Conservation (phyloP, 139 green algal species). For the Picochlorum sp. region DNA sequence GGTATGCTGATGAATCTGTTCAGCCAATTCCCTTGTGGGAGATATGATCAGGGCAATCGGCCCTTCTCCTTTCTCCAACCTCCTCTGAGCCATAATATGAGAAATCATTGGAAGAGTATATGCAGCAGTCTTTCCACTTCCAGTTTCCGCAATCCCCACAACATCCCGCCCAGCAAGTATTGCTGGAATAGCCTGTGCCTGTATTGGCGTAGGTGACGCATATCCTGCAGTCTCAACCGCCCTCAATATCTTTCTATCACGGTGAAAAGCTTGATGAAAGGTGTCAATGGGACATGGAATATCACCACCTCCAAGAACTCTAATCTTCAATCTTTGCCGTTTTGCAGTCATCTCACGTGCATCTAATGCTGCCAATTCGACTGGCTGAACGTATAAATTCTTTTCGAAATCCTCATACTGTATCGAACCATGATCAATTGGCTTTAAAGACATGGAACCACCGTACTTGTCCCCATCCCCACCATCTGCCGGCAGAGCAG, state of each 20-base stretch:
- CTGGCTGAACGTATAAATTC: conserved; percentile 63
- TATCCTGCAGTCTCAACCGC: conserved; percentile 61
- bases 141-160: conserved; percentile 78
- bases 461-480: neutral
- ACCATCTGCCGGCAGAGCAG: conserved; percentile 16
- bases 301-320: conserved; percentile 44
- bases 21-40: conserved; percentile 83
- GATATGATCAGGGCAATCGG: conserved; percentile 80
- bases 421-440: conserved; percentile 52
- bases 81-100: conserved; percentile 64
- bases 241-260: conserved; percentile 52
- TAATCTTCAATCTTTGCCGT: conserved; percentile 48
- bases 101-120: conserved; percentile 81
- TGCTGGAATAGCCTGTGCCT: conserved; percentile 69
- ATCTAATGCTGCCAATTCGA: conserved; percentile 52
- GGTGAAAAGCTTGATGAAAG: conserved; percentile 66
- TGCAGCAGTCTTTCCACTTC: conserved; percentile 77
- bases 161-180: conserved; percentile 65
- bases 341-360: conserved; percentile 46
- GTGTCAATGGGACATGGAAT: conserved; percentile 49
- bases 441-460: conserved; percentile 34
- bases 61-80: conserved; percentile 65
- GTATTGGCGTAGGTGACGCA: conserved; percentile 61
- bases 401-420: conserved; percentile 72
- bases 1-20: conserved; percentile 83